Conservation (phyloP, 257 asterid species). For the Solanum paucissectum region DNA sequence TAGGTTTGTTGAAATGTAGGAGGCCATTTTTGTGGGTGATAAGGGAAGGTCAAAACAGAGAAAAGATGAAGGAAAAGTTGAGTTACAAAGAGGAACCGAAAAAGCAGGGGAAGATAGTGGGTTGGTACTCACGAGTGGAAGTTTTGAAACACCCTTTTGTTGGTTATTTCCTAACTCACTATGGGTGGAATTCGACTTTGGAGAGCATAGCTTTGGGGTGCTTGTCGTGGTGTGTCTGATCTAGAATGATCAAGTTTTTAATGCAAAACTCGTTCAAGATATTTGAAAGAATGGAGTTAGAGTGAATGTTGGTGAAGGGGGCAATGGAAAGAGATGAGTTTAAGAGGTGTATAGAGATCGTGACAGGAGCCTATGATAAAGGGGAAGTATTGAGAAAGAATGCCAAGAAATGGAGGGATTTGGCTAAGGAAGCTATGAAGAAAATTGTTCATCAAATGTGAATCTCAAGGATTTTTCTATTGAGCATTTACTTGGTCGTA, state of each 20-base stretch:
- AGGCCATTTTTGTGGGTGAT: background rate
- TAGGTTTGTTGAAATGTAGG: background rate
- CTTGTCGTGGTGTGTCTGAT: background rate
- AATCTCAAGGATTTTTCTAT: too few relatives aligned
- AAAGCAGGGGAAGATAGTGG: conserved; percentile 9
- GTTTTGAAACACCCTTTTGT: background rate
- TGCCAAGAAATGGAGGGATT: background rate
- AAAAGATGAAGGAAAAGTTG: background rate
- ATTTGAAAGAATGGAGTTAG: background rate
- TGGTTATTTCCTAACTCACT: background rate
- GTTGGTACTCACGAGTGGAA: conserved; percentile 13
- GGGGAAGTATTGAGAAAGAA: background rate
- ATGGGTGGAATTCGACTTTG: conserved; percentile 23
- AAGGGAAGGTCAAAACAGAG: background rate
- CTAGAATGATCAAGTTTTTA: background rate
- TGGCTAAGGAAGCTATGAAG: background rate
- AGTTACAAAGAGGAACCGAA: conserved; percentile 4
- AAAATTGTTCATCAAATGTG: background rate
- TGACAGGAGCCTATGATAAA: background rate
- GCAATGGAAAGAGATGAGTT: background rate
- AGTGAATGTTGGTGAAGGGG: background rate
- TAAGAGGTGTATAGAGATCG: background rate
- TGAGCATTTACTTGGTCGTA: too few relatives aligned
- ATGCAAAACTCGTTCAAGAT: background rate
- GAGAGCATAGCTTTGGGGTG: background rate